Base-by-base conservation (phyloP, 2,329 filamentous ascomycete genomes). In the Xylaria sp. region DNA sequence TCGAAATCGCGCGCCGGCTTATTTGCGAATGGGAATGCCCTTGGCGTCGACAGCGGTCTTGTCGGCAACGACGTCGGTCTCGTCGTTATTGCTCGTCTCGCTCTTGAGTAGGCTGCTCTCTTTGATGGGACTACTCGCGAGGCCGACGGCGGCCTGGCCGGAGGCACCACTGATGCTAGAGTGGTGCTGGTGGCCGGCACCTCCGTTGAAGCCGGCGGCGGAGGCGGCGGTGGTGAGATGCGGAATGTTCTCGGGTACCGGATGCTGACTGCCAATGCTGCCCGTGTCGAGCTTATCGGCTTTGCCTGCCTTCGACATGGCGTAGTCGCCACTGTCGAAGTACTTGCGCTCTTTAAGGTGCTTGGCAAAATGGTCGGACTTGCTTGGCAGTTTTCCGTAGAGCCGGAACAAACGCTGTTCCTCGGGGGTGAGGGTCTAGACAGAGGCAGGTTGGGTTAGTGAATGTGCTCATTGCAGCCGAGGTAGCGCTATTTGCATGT, bases 261-360 rank as follows among this genome's bases (percentile, higher is more conserved):
- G 94, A 76, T 99, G 94, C 78, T 96, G 89, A 71, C 91, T 92
- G 71, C 94, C 94, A 71, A 99, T 91, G 71, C 89, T 89, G 72
- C 93, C 96, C 62, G 96, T 91, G 72, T 95, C 93, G 71, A 94
- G 89, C 73, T 94, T 90, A 72, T 92, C 90, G 75, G 91, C 92
- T 80, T 97, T 97, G 77, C 94, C 94, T 61, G 94, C 94, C 81
- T 97, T 96, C 76, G 90, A 93, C 79, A 96, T 90, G 72, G 92
- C 92, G 72, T 96, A 97, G 79, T 97, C 92, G 72, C 92, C 92
- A 62, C 90, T 94, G 80, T 97, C 92, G 77, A 97, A 97, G 80
- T 96, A 97, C 80, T 96, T 99, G 80, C 94, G 92, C 76, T 97
- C 94, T 84, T 97, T 97, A 74, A 97, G 85, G 75, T 97, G 96